Evolutionary conservation across 1,284 basidiomycete species (phyloP).

Genomic region (Puccinia triticina): DNA sequence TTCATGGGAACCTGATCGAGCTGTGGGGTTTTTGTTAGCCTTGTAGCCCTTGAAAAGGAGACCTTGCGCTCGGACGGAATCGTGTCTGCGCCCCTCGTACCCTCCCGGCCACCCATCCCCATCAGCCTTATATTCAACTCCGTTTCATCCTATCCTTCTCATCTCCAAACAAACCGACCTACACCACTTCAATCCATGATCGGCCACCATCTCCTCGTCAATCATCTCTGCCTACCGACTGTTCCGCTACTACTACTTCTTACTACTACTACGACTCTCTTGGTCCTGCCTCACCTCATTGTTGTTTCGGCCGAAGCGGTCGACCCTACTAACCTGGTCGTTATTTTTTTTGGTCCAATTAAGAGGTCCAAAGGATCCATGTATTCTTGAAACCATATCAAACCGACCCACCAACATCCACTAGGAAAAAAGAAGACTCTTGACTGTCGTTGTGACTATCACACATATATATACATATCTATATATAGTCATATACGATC

Average conservation of each 20-base stretch:
- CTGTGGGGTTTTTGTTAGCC: not conserved
- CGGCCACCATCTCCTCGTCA: not conserved
- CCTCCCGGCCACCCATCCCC: not conserved
- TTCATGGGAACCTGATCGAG: slow-evolving; percentile 1
- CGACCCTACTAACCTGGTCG: not conserved
- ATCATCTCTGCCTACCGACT: not conserved
- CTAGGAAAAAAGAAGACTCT: not conserved
- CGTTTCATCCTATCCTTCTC: slow-evolving; percentile 5
- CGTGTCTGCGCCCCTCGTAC: not conserved
- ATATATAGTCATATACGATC: not conserved
- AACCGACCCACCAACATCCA: not conserved
- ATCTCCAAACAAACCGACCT: not conserved
- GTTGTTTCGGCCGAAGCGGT: not conserved
- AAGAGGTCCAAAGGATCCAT: slow-evolving; percentile 38
- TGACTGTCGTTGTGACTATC: not conserved
- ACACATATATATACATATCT: slow-evolving; percentile 26
- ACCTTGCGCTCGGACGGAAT: not conserved
- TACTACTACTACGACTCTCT: not conserved
- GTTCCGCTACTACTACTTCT: not conserved
- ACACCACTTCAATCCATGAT: not conserved
- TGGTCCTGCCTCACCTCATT: not conserved
- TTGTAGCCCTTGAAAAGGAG: slow-evolving; percentile 32
- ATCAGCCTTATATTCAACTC: not conserved
- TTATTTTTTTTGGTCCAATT: slow-evolving; percentile 11
- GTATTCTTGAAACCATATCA: slow-evolving; percentile 31